Evolutionary conservation across 768 basidiomycete genomes (phyloP), one percentile per base, ranked within the genome.

Genomic region (Melanogaster broomeanus): DNA sequence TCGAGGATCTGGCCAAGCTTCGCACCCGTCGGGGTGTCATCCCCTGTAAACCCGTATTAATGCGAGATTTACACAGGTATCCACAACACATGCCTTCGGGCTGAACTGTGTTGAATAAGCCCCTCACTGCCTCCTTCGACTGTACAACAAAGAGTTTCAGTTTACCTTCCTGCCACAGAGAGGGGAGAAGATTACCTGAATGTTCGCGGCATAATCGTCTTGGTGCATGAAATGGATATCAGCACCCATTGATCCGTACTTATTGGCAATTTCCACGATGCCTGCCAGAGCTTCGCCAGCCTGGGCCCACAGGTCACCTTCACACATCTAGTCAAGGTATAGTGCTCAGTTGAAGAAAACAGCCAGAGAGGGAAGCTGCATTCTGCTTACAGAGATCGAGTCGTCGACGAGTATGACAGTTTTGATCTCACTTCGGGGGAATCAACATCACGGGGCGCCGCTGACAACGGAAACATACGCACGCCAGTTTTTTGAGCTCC

Each of bases 201-300:
- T 55, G 51, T 61, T 62, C 13, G 53, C 49, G 6, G 62, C 72
- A 49, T 65, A 72, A 49, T 57, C 63, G 27, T 59, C 56, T 11
- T 47, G 42, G 51, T 77, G 77, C 58, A 77, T 67, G 59, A 77
- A 77, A 53, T 74, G 67, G 12, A 78, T 61, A 34, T 78, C 77
- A 41, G 69, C 24, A 11, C 77, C 76, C 25, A 67, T 72, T 10
- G 67, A 64, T 13, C 69, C 74, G 43, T 73, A 71, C 33, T 62
- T 54, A 25, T 63, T 67, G 21, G 73, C 70, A 3, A 72, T 55
- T 31, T 75, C 70, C 5, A 72, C 66, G 21, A 77, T 66, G 41
- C 69, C 75, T 38, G 64, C 74, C 19, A 78, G 66, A 2, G 77
- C 76, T 33, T 74, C 74, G 24, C 73, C 56, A 2, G 77, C 61